Base-by-base conservation (phyloP, 139 green algal species). In the Gonium pectorale region DNA sequence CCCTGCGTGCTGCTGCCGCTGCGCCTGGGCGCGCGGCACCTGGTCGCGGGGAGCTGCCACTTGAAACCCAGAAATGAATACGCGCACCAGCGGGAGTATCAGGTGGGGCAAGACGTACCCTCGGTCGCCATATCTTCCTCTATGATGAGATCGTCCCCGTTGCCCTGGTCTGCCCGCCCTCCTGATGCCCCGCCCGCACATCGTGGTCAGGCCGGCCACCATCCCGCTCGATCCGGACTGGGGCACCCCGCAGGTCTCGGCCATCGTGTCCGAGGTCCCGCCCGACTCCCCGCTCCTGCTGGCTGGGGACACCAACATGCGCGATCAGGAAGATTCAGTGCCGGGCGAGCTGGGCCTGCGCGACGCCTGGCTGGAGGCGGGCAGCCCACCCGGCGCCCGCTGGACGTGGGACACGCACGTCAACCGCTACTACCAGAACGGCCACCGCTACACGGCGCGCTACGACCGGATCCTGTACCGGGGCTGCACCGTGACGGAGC, bases 401-500 rank as follows among this genome's bases (percentile, higher is more conserved):
- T 80, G 72, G 72, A 80, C 22, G 7, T 67, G 51, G 72, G 22
- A 80, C 52, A 80, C 72, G 7, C 5, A 27, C 0, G 52, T 68
- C 21, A 80, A 80, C 37, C 35, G 52, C 35, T 80, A 80, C 72
- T 80, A 68, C 72, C 38, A 27, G 22, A 35, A 52, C 29, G 72
- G 72, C 35, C 72, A 54, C 11, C 27, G 26, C 22, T 80, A 68
- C 37, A 80, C 49, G 9, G 72, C 72, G 27, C 51, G 49, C 33
- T 80, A 80, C 72, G 72, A 80, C 72, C 63, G 72, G 24, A 33
- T 80, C 24, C 52, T 80, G 72, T 80, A 80, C 49, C 72, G 49
- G 15, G 72, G 72, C 52, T 80, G 33, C 27, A 24, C 29, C 7
- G 52, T 80, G 37, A 0, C 19, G 11, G 38, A 11, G 52, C 52